Evolutionary conservation across 208 protist species (phyloP).

Genomic region (Leishmania martiniquensis): DNA sequence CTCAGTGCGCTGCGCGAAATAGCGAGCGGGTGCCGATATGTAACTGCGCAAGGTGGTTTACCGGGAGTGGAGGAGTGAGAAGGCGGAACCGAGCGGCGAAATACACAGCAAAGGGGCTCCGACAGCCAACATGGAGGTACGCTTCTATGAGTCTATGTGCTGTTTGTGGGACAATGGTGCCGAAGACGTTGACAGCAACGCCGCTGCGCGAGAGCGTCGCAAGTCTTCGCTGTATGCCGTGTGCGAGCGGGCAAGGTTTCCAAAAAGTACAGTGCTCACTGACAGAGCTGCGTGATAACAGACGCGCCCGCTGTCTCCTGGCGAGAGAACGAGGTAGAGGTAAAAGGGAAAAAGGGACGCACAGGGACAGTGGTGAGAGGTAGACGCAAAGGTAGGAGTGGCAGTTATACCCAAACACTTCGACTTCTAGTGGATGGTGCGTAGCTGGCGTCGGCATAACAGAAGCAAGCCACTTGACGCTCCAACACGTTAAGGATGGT

Average conservation of each 20-base stretch:
- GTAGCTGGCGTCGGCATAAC: neutral
- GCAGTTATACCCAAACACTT: neutral
- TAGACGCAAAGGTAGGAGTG: too few relatives aligned
- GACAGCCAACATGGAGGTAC: neutral
- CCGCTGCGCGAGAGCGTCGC: neutral
- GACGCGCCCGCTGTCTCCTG: neutral
- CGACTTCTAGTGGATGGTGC: neutral
- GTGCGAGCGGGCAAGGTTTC: too few relatives aligned
- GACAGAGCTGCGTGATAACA: neutral
- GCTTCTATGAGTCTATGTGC: conserved; percentile 6
- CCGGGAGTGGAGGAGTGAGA: neutral
- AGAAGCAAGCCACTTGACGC: neutral
- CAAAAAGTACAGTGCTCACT: neutral
- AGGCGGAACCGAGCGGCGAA: neutral
- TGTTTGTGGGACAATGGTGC: neutral
- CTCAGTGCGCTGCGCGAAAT: neutral
- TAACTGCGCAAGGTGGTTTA: neutral
- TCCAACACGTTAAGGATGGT: neutral
- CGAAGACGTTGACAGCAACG: neutral
- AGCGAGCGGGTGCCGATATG: too few relatives aligned
- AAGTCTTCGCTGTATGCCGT: neutral
- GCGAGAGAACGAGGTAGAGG: neutral
- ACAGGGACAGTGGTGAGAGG: too few relatives aligned
- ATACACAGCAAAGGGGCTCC: too few relatives aligned
- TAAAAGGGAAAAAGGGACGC: neutral